A percentile compares a stretch with the other conserved stretches of the same genome.
phyloP scores from a whole-genome alignment of 108 stramenopile species.

The Cyclotella choctawhatcheeana region DNA sequence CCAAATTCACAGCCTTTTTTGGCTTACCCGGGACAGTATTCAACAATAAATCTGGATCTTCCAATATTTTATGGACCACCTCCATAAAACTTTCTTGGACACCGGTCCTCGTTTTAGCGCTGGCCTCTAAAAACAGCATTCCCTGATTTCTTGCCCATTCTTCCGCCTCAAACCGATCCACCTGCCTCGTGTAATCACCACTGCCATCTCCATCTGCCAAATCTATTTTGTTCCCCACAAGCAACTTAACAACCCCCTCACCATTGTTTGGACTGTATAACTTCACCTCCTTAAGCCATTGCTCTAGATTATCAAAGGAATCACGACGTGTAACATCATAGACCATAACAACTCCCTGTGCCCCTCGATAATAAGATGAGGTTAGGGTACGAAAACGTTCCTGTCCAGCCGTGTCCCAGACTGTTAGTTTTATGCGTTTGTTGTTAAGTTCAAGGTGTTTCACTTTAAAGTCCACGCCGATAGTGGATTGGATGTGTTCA shows the following conservation, averaged over 20 bases:
- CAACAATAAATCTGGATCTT: slow-evolving; percentile 92
- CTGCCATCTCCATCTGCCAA: slow-evolving; percentile 53
- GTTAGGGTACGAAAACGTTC: slow-evolving; percentile 99
- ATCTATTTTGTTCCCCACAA: slow-evolving; percentile 98
- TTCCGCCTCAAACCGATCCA: slow-evolving; percentile 87
- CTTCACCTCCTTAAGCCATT: slow-evolving; percentile 98
- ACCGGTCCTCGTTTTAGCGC: slow-evolving; percentile 93
- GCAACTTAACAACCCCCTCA: slow-evolving; percentile 94
- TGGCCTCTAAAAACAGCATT: slow-evolving; percentile 97
- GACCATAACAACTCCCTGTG: slow-evolving; percentile 98
- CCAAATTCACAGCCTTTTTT: slow-evolving; percentile 52
- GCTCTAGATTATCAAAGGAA: slow-evolving; percentile 95
- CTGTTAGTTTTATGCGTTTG: slow-evolving; percentile 93
- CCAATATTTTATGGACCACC: slow-evolving; percentile 96
- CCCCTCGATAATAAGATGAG: slow-evolving; percentile 97
- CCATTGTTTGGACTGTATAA: slow-evolving; percentile 95
- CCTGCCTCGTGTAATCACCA: slow-evolving; percentile 58
- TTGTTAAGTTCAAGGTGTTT: slow-evolving; percentile 84
- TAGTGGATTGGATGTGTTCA: slow-evolving; percentile 96
- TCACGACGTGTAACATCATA: slow-evolving; percentile 99
- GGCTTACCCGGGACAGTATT: slow-evolving; percentile 91
- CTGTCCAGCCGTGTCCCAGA: slow-evolving; percentile 99
- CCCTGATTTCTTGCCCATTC: slow-evolving; percentile 95
- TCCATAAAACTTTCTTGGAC: slow-evolving; percentile 94
- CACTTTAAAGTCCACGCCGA: slow-evolving; percentile 98